Conservation (phyloP, 2,329 filamentous ascomycete genomes). For the Colletotrichum tamarilloi region DNA sequence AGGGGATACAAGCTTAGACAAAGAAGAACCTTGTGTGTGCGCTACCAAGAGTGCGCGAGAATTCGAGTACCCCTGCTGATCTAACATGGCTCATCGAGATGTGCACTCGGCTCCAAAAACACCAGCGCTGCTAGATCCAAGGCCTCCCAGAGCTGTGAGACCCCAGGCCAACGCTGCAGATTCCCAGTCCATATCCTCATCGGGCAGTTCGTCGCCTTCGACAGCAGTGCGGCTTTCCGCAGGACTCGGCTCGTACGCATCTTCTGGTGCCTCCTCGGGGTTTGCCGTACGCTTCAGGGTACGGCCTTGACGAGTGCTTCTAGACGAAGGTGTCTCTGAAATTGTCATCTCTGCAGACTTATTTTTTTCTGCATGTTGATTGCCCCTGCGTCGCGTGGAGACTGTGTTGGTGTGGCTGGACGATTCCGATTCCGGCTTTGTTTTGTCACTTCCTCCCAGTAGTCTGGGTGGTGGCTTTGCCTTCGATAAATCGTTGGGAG, state of each 20-base stretch:
- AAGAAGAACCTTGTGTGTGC: constrained; percentile 8
- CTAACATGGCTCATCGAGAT: constrained; percentile 44
- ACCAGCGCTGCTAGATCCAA: constrained; percentile 56
- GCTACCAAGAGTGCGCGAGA: no score
- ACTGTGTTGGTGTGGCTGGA: constrained; percentile 8
- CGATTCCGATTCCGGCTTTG: constrained; percentile 24
- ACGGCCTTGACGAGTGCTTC: constrained; percentile 39
- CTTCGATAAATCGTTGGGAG: constrained; percentile 26
- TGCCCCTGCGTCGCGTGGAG: constrained; percentile 17
- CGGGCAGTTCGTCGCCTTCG: constrained; percentile 55
- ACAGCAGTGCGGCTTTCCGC: constrained; percentile 43
- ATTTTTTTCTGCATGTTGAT: neutral
- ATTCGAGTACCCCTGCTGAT: neutral
- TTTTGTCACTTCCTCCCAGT: neutral
- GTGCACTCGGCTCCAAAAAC: constrained; percentile 60
- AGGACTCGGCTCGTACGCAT: constrained; percentile 51
- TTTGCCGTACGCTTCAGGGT: constrained; percentile 41
- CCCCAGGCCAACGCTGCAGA: constrained; percentile 59
- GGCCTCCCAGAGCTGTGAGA: constrained; percentile 53
- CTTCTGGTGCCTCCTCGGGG: constrained; percentile 43
- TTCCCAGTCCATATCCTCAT: constrained; percentile 58
- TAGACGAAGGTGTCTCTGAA: constrained; percentile 25
- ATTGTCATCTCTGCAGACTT: constrained; percentile 8
- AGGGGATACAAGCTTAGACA: constrained; percentile 10
- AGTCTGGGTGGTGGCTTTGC: constrained; percentile 21